phyloP scores from a whole-genome alignment of 2,329 filamentous ascomycete genomes.

The Pyrenophora seminiperda region DNA sequence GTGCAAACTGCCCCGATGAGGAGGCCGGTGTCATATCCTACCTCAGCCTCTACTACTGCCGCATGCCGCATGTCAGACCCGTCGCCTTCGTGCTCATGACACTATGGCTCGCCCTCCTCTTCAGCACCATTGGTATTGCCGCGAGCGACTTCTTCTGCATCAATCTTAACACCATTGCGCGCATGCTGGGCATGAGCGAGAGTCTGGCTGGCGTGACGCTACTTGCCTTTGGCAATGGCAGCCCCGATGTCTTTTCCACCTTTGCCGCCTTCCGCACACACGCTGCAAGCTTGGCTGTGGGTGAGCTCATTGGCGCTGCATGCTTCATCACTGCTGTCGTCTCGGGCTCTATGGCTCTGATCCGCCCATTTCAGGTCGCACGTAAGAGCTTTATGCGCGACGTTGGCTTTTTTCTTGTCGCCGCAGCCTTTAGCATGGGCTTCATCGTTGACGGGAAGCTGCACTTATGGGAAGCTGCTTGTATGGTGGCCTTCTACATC shows the following conservation, averaged over 20 bases:
- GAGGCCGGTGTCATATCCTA: slow-evolving; percentile 90
- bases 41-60: slow-evolving; percentile 88
- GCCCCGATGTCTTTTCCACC: slow-evolving; percentile 96
- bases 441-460: slow-evolving; percentile 86
- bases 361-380: slow-evolving; percentile 91
- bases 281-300: slow-evolving; percentile 94
- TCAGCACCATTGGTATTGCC: slow-evolving; percentile 96
- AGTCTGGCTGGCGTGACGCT: slow-evolving; percentile 96
- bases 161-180: slow-evolving; percentile 91
- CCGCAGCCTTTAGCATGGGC: slow-evolving; percentile 83
- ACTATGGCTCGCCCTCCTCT: slow-evolving; percentile 84
- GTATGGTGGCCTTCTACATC: slow-evolving; percentile 89
- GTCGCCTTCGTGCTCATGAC: slow-evolving; percentile 80
- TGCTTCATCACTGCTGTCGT: slow-evolving; percentile 97
- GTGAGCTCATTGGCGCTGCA: slow-evolving; percentile 92
- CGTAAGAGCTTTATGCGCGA: slow-evolving; percentile 89
- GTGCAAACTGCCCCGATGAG: slow-evolving; percentile 80
- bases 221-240: slow-evolving; percentile 95
- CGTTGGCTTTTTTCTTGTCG: slow-evolving; percentile 87
- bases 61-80: slow-evolving; percentile 68
- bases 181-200: slow-evolving; percentile 88
- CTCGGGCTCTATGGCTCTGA: slow-evolving; percentile 93
- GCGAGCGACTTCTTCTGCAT: slow-evolving; percentile 98
- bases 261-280: slow-evolving; percentile 98
- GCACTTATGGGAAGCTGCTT: slow-evolving; percentile 83